Evolutionary conservation across 1,139 yeast species (phyloP), one percentile per base, ranked within the genome.

Genomic region (Magnusiomyces magnusii): DNA sequence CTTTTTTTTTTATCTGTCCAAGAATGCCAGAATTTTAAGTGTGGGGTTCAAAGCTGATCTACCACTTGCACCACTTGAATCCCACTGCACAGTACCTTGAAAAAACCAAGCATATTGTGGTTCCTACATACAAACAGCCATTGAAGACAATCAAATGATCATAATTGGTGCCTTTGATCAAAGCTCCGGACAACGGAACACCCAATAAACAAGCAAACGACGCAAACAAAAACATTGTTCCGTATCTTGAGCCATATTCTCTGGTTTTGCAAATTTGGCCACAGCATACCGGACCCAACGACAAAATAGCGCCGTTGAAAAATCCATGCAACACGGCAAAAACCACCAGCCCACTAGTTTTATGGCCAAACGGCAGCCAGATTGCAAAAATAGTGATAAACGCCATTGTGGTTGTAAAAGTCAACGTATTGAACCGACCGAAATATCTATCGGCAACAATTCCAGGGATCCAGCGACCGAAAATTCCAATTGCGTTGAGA

Each of bases 401-500:
- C 39, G 81, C 73, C 54, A 77, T 64, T n/a, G 71, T 27, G 63
- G 80, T 69, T 71, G 81, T 74, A 25, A 68, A 59, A 39, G 79
- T 71, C 67, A 80, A 79, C 23, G 84, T 75, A 65, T 84, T 85
- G 69, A 80, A 84, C 47, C 81, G 74, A 0, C 91, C 91, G 36
- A 79, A 61, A n/a, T 27, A 51, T 60, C 75, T 80, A 59, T 86
- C 86, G 0, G 85, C 78, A 15, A 79, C 63, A 39, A 75, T 70
- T 0, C 85, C 84, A 0, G 89, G 85, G 5, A 82, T 65, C 59
- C 78, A 78, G 61, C 90, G 72, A 1, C 89, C 90, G 3, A 78
- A 63, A 25, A 83, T 76, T 3, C 90, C 88, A 2, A 80, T 74
- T 0, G 83, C 84, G 70, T 84, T 85, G 65, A 78, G 75, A 9